phyloP scores from a whole-genome alignment of 306 rosid species.

The Quercus suber region DNA sequence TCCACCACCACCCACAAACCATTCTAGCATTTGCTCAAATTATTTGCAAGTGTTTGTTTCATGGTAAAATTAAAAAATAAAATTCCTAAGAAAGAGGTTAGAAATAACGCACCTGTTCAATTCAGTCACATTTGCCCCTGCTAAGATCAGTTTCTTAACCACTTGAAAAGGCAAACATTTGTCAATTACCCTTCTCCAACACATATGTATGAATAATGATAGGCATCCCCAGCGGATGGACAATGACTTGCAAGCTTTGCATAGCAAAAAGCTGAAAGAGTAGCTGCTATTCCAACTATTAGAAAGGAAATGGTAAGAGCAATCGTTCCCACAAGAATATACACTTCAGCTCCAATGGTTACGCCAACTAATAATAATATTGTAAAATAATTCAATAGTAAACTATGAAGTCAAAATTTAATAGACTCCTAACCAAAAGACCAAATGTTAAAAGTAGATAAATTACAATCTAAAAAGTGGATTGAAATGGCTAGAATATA shows the following conservation, averaged over 20 bases:
- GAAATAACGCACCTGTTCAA: constrained; percentile 53
- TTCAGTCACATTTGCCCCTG: constrained; percentile 63
- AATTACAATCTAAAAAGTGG: constrained; percentile 4
- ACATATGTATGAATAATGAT: constrained; percentile 88
- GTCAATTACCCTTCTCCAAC: constrained; percentile 55
- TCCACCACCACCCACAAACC: too few relatives aligned
- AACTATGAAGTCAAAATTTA: neutral
- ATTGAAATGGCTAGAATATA: neutral
- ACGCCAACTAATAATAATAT: constrained; percentile 73
- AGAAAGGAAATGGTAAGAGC: constrained; percentile 75
- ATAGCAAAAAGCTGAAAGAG: constrained; percentile 93
- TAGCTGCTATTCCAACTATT: constrained; percentile 82
- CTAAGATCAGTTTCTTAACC: constrained; percentile 76
- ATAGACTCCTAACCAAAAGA: neutral
- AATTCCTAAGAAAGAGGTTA: neutral
- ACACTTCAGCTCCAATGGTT: constrained; percentile 92
- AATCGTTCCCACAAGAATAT: constrained; percentile 91
- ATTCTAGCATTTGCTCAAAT: too few relatives aligned
- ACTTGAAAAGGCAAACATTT: constrained; percentile 36
- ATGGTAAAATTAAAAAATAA: too few relatives aligned
- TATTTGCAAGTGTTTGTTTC: too few relatives aligned
- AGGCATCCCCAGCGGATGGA: constrained; percentile 95
- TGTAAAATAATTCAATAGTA: neutral
- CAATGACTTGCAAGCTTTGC: constrained; percentile 92
- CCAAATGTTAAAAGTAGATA: neutral